Evolutionary conservation across 495 filamentous ascomycete genomes (phyloP).

Genomic region (Aspergillus baeticus): DNA sequence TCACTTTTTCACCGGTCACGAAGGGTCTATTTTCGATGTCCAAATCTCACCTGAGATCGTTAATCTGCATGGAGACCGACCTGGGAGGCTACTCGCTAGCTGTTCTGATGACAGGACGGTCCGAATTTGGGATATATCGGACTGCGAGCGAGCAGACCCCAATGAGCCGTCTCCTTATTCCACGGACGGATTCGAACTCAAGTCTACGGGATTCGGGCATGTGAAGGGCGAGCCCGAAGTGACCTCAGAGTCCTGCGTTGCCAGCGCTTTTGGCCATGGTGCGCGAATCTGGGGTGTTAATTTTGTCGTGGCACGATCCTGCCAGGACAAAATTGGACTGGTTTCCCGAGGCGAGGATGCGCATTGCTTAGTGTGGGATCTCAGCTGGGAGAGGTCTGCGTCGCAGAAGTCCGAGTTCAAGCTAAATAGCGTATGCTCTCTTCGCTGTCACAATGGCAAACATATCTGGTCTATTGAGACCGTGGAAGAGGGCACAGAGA

Average conservation of each 20-base stretch:
- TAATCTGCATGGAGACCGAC: constrained; percentile 27
- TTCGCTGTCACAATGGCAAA: constrained; percentile 74
- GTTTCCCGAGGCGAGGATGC: constrained; percentile 81
- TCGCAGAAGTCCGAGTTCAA: constrained; percentile 26
- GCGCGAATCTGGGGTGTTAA: constrained; percentile 87
- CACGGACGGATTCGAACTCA: constrained; percentile 44
- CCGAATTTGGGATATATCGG: constrained; percentile 79
- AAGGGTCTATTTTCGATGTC: constrained; percentile 91
- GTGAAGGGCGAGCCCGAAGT: constrained; percentile 16
- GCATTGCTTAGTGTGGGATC: constrained; percentile 66
- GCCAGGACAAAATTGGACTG: constrained; percentile 38
- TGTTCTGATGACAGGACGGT: constrained; percentile 96
- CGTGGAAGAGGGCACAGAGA: constrained; percentile 19
- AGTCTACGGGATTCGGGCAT: constrained; percentile 42
- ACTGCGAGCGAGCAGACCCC: constrained; percentile 34
- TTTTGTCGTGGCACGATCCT: constrained; percentile 48
- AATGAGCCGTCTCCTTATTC: constrained; percentile 38
- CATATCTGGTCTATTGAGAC: constrained; percentile 82
- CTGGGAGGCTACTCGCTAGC: constrained; percentile 68
- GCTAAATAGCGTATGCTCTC: constrained; percentile 52
- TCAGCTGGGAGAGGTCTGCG: constrained; percentile 37
- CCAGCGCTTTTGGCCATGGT: constrained; percentile 75
- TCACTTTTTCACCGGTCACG: constrained; percentile 79
- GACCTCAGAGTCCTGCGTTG: constrained; percentile 46
- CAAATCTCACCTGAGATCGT: constrained; percentile 64